phyloP scores from a whole-genome alignment of 371 early-diverging fungal genomes.

The Rhizopus sp. region DNA sequence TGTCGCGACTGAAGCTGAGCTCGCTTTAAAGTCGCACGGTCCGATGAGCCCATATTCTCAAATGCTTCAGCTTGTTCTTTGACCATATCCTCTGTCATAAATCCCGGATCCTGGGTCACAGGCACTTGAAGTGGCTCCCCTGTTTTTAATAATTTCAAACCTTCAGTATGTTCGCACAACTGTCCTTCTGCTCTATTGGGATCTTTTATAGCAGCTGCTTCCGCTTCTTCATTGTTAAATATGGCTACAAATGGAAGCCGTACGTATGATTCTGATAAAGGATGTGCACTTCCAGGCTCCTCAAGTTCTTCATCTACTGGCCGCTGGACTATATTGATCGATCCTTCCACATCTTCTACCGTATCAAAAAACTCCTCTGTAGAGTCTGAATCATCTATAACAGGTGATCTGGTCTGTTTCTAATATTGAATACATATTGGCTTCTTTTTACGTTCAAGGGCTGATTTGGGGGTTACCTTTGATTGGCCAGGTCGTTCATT shows the following conservation, averaged over 20 bases:
- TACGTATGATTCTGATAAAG: conserved; percentile 1
- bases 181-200: conserved; percentile 36
- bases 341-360: conserved; percentile 12
- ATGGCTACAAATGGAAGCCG: conserved; percentile 9
- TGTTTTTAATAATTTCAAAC: conserved; percentile 46
- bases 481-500: background rate
- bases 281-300: background rate
- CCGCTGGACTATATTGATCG: conserved; percentile 1
- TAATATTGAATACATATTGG: background rate
- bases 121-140: conserved; percentile 72
- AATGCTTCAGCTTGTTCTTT: conserved; percentile 75
- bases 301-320: conserved; percentile 12
- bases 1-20: conserved; percentile 82
- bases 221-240: conserved; percentile 14
- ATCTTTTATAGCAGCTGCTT: conserved; percentile 26
- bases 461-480: background rate
- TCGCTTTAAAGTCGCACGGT: conserved; percentile 70
- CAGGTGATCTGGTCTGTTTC: background rate
- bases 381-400: conserved; percentile 13
- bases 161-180: conserved; percentile 23
- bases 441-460: background rate
- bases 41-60: conserved; percentile 76
- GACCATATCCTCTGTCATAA: conserved; percentile 92
- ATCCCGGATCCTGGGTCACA: conserved; percentile 74
- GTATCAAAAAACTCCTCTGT: conserved; percentile 29